phyloP scores from a whole-genome alignment of 2,329 filamentous ascomycete genomes.

The Fusarium nematophilum region DNA sequence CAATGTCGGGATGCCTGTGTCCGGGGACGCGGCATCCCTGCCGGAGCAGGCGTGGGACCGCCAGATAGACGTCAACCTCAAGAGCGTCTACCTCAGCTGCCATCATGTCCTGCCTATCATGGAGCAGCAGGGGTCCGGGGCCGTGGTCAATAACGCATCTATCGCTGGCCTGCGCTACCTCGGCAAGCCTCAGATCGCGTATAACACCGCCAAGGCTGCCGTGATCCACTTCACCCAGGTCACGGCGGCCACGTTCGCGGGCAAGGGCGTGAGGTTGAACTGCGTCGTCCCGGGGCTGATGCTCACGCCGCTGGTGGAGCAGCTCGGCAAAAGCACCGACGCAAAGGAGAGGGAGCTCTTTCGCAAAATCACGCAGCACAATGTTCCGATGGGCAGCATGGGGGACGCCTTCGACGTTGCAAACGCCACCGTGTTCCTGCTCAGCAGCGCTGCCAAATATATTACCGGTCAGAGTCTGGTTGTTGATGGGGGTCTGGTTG shows the following conservation, averaged over 20 bases:
- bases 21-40: background rate
- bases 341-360: no score
- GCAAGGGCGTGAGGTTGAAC: slow-evolving; percentile 58
- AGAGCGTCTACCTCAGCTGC: slow-evolving; percentile 22
- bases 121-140: slow-evolving; percentile 17
- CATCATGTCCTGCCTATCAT: slow-evolving; percentile 19
- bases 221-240: slow-evolving; percentile 57
- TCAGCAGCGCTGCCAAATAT: no score
- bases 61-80: slow-evolving; percentile 18
- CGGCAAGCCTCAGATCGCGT: slow-evolving; percentile 58
- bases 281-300: slow-evolving; percentile 48
- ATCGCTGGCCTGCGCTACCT: slow-evolving; percentile 53
- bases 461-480: no score
- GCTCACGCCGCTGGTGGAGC: slow-evolving; percentile 4
- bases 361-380: no score
- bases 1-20: background rate
- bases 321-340: no score
- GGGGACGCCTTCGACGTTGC: no score
- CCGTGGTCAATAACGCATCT: slow-evolving; percentile 2
- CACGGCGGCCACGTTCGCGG: slow-evolving; percentile 58
- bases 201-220: slow-evolving; percentile 58
- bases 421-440: no score
- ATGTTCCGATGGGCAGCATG: no score
- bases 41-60: slow-evolving; percentile 6
- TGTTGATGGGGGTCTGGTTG: no score